These are phyloP conservation scores for Cardamine chenopodiifolia DNA, from an alignment of 345 rosid species.

Conservation along the genomic window DNA sequence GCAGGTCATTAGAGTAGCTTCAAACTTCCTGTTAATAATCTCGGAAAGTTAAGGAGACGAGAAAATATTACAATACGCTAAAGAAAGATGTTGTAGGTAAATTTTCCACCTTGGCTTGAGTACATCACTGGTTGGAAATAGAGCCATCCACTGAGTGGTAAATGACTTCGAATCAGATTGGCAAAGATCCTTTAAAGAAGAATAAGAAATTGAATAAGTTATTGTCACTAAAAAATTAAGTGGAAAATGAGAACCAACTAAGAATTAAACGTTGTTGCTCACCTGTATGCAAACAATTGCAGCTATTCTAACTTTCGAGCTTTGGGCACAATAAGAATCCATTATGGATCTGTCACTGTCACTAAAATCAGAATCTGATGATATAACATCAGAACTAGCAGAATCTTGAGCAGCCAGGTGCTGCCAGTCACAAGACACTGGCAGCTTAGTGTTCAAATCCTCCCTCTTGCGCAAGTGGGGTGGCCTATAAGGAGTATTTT, in stretches of 20 bases:
- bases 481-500: constrained; percentile 72
- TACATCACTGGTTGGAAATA: constrained; percentile 83
- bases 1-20: constrained; percentile 83
- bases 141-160: constrained; percentile 81
- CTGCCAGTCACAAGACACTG: constrained; percentile 46
- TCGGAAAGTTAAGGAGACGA: constrained; percentile 32
- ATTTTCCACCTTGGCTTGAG: constrained; percentile 65
- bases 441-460: constrained; percentile 44
- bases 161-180: constrained; percentile 89
- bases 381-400: constrained; percentile 50
- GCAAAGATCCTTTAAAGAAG: constrained; percentile 73
- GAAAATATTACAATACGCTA: constrained; percentile 20
- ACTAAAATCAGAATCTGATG: constrained; percentile 92
- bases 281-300: constrained; percentile 85
- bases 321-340: constrained; percentile 50
- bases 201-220: constrained; percentile 1
- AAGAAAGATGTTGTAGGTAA: constrained; percentile 22
- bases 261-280: constrained; percentile 31
- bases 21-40: constrained; percentile 64
- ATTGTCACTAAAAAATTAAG: constrained; percentile 1
- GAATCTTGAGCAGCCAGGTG: constrained; percentile 53
- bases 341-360: constrained; percentile 69
- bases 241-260: constrained; percentile 9
- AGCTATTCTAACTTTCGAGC: constrained; percentile 79
- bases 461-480: constrained; percentile 88